These are phyloP conservation scores for Globisporangium solare DNA, from an alignment of 352 stramenopile genomes.

Conservation along the genomic window DNA sequence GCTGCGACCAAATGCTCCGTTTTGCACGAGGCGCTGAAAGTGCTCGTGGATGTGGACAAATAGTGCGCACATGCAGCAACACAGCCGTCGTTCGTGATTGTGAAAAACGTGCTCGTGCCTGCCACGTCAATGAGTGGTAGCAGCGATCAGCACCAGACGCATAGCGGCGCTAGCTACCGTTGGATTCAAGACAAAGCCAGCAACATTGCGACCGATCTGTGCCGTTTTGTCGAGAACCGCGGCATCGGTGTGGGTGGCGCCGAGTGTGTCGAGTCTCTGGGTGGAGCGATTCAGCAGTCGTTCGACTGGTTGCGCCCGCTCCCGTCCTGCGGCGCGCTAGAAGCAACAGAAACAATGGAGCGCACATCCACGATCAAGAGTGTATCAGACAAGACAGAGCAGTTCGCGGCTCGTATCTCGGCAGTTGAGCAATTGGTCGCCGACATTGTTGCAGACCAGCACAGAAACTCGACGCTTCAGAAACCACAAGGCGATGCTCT, in stretches of 20 bases:
- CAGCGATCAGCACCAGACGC: background rate
- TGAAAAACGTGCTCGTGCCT: constrained; percentile 29
- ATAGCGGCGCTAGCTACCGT: background rate
- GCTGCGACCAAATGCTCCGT: constrained; percentile 18
- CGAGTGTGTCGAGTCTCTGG: constrained; percentile 19
- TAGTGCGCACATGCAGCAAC: constrained; percentile 18
- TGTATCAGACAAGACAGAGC: background rate
- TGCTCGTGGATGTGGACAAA: constrained; percentile 25
- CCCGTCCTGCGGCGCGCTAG: constrained; percentile 13
- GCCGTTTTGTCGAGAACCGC: constrained; percentile 20
- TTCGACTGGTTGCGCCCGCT: constrained; percentile 41
- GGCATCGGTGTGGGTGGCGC: background rate
- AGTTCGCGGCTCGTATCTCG: background rate
- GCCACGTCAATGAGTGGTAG: background rate
- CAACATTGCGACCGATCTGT: constrained; percentile 44
- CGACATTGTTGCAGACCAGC: constrained; percentile 1
- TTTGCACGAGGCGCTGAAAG: constrained; percentile 20
- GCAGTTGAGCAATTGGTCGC: constrained; percentile 13
- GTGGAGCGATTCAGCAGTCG: constrained; percentile 18
- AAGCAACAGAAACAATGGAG: too few relatives aligned
- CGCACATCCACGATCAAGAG: background rate
- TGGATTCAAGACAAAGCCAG: constrained; percentile 34
- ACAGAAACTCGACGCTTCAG: background rate
- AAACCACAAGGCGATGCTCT: background rate
- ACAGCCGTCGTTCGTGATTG: constrained; percentile 30